These are phyloP conservation scores for Coemansia sp. DNA, from an alignment of 192 early-diverging fungal species.

Conservation along the genomic window DNA sequence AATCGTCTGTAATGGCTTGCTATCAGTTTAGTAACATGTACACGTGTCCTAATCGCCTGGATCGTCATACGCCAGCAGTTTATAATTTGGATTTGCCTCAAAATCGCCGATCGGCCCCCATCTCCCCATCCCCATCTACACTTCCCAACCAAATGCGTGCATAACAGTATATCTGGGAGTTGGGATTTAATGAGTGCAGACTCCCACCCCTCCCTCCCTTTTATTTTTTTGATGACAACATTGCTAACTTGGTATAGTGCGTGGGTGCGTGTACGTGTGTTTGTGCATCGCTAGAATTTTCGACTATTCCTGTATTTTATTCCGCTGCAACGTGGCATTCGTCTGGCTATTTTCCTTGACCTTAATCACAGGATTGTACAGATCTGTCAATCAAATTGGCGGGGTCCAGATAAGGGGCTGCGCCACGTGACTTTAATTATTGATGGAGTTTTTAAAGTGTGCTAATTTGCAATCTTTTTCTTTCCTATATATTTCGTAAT, in stretches of 20 bases:
- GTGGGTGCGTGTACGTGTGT: neutral
- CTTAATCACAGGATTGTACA: neutral
- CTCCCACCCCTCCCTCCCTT: neutral
- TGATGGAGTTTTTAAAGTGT: neutral
- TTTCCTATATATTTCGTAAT: neutral
- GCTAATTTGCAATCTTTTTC: neutral
- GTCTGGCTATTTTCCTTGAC: neutral
- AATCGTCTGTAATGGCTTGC: neutral
- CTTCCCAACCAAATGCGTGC: neutral
- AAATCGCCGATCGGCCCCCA: neutral
- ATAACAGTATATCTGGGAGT: neutral
- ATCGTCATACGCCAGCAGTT: neutral
- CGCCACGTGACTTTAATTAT: neutral
- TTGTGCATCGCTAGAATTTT: neutral
- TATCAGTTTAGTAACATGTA: neutral
- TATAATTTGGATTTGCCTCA: neutral
- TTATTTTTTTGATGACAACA: neutral
- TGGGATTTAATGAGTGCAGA: neutral
- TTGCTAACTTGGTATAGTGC: neutral
- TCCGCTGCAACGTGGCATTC: neutral
- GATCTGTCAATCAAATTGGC: neutral
- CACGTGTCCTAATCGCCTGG: neutral
- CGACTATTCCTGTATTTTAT: neutral
- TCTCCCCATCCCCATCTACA: too few relatives aligned
- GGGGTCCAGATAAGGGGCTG: neutral